These are phyloP conservation scores for Arthrobotrys conoides DNA, from an alignment of 2,329 filamentous ascomycete species.

Conservation along the genomic window DNA sequence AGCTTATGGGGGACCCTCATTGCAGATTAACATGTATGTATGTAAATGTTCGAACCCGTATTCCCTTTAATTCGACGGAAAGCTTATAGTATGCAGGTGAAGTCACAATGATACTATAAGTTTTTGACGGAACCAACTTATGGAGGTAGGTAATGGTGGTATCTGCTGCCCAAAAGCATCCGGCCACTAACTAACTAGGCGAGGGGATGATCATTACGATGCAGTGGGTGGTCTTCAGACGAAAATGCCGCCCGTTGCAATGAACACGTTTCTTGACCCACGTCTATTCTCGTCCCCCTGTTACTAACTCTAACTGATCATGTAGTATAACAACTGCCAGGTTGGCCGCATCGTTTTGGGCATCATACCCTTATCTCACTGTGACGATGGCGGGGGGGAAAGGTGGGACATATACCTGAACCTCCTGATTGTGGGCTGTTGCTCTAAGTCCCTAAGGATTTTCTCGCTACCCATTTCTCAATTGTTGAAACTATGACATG, in stretches of 20 bases:
- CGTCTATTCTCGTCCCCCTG: constrained; percentile 4
- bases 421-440: constrained; percentile 22
- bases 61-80: background rate
- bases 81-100: constrained; percentile 47
- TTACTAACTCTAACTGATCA: background rate
- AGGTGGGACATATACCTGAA: constrained; percentile 2
- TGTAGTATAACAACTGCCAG: too few relatives aligned
- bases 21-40: too few relatives aligned
- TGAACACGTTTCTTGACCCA: constrained; percentile 22
- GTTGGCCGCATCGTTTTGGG: constrained; percentile 38
- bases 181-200: background rate
- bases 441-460: too few relatives aligned
- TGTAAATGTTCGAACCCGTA: background rate
- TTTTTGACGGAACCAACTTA: constrained; percentile 19
- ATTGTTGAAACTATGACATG: constrained; percentile 38
- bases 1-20: constrained; percentile 28
- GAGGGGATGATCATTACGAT: constrained; percentile 19
- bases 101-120: constrained; percentile 58
- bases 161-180: background rate
- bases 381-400: constrained; percentile 49
- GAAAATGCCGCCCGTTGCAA: constrained; percentile 4
- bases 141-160: constrained; percentile 6
- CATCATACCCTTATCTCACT: constrained; percentile 48
- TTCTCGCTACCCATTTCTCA: constrained; percentile 27
- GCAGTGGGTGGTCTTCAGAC: constrained; percentile 22